These are phyloP conservation scores for Meripilus lineatus DNA, from an alignment of 1,284 basidiomycete genomes.

Conservation along the genomic window DNA sequence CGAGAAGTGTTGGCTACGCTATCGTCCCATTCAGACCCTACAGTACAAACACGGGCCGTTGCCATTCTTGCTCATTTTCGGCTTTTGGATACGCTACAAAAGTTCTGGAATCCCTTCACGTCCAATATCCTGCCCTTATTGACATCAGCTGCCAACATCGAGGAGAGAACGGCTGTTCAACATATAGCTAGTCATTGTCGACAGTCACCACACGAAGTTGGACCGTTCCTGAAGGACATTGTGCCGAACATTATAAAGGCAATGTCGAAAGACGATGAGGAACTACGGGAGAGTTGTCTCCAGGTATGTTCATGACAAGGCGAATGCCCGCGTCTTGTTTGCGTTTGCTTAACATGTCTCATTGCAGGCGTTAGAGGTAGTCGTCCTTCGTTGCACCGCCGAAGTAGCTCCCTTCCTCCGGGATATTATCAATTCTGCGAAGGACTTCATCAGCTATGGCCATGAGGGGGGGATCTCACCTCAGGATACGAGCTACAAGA, in stretches of 20 bases:
- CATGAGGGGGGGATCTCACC: constrained; percentile 54
- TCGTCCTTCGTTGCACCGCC: constrained; percentile 78
- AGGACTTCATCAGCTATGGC: constrained; percentile 86
- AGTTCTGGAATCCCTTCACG: constrained; percentile 53
- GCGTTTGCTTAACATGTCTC: constrained; percentile 11
- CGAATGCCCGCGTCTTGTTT: neutral
- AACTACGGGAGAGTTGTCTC: constrained; percentile 72
- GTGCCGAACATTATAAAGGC: constrained; percentile 69
- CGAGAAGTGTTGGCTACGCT: constrained; percentile 73
- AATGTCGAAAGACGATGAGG: constrained; percentile 70
- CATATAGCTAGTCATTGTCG: constrained; percentile 77
- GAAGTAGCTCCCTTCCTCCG: constrained; percentile 75
- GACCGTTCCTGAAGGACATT: constrained; percentile 51
- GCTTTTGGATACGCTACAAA: constrained; percentile 55
- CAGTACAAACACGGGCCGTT: constrained; percentile 89
- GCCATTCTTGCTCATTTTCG: constrained; percentile 79
- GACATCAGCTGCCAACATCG: constrained; percentile 43
- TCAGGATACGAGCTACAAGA: constrained; percentile 97
- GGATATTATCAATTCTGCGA: constrained; percentile 65
- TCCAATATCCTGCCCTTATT: constrained; percentile 62
- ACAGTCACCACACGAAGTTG: constrained; percentile 63
- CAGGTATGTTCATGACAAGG: constrained; percentile 52
- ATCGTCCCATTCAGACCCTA: constrained; percentile 70
- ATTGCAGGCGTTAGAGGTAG: constrained; percentile 72
- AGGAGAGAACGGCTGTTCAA: constrained; percentile 75